A percentile compares a stretch with the other conserved stretches of the same genome.
phyloP scores from a whole-genome alignment of 306 rosid genomes.

The Arachis hypogaea region DNA sequence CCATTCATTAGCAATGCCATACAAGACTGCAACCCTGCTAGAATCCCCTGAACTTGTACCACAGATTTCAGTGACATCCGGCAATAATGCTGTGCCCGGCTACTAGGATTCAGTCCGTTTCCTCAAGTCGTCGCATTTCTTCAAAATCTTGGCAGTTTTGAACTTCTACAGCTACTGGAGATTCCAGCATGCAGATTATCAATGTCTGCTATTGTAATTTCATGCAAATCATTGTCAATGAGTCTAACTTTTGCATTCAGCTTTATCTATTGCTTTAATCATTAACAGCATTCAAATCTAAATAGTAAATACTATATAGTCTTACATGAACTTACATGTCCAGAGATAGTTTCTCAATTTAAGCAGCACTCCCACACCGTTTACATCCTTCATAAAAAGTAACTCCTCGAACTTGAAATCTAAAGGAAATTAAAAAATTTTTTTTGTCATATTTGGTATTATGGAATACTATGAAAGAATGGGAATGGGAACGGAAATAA shows the following conservation, averaged over 20 bases:
- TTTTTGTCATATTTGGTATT: background rate
- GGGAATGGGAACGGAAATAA: background rate
- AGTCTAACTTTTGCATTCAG: background rate
- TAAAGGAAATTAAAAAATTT: background rate
- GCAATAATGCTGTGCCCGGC: no score
- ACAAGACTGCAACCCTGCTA: no score
- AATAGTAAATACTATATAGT: background rate
- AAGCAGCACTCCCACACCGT: background rate
- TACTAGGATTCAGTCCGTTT: no score
- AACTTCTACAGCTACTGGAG: slow-evolving; percentile 12
- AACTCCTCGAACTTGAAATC: slow-evolving; percentile 2
- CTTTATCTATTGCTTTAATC: background rate
- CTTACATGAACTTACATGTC: background rate
- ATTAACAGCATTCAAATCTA: background rate
- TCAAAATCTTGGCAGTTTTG: background rate
- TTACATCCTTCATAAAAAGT: background rate
- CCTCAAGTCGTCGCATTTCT: no score
- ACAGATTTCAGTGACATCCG: no score
- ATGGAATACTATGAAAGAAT: slow-evolving; percentile 4
- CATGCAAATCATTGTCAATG: no score
- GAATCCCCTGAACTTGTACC: no score
- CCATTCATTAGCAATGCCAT: no score
- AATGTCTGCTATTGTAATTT: background rate
- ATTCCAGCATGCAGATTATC: slow-evolving; percentile 2
- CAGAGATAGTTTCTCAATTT: slow-evolving; percentile 1